phyloP scores from a whole-genome alignment of 495 filamentous ascomycete species.

The Annulohypoxylon stygium region DNA sequence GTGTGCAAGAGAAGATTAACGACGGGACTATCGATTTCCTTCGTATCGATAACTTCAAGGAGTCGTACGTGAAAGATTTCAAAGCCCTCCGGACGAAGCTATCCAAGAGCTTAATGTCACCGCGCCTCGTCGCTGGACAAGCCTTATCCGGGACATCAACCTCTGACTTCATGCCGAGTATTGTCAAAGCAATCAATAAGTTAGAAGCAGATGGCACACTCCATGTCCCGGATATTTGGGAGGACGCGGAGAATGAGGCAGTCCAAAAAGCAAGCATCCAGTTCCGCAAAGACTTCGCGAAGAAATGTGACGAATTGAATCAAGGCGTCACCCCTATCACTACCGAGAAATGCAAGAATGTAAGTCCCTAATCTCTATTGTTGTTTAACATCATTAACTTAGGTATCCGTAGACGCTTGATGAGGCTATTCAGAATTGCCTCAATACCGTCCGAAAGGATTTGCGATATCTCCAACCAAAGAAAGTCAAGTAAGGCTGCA shows the following conservation, averaged over 20 bases:
- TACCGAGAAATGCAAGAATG: background rate
- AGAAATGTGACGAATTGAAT: constrained; percentile 1
- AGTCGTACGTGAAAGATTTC: constrained; percentile 1
- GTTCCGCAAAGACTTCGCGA: background rate
- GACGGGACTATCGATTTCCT: background rate
- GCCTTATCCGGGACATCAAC: background rate
- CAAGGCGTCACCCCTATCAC: background rate
- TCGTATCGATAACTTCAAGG: background rate
- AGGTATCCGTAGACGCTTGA: background rate
- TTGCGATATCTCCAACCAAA: background rate
- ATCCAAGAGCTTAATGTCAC: background rate
- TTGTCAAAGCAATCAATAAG: background rate
- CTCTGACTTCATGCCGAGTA: background rate
- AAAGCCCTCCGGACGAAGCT: background rate
- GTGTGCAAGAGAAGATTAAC: background rate
- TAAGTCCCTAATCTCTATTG: background rate
- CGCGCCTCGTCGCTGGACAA: background rate
- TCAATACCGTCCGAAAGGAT: background rate
- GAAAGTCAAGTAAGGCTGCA: background rate
- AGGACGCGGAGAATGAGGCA: background rate
- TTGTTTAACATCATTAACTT: background rate
- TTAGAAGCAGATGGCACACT: background rate
- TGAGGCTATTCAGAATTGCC: background rate
- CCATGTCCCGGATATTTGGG: background rate
- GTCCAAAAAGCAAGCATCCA: background rate